Evolutionary conservation across 2,329 filamentous ascomycete genomes (phyloP).

Genomic region (Hypomyces perniciosus): DNA sequence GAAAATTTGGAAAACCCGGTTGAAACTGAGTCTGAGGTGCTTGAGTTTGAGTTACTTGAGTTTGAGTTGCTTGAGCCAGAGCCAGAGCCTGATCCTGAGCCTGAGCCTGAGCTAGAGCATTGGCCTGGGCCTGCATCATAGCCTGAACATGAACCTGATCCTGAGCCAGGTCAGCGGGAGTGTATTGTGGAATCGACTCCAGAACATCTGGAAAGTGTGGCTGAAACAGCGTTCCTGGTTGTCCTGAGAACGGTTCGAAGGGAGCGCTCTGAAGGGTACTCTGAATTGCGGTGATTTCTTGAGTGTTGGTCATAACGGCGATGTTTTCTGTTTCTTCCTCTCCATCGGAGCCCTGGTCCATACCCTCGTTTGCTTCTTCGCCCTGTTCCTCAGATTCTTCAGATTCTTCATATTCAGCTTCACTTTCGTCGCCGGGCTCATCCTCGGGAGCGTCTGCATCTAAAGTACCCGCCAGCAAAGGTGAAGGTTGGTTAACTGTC

Average conservation of each 20-base stretch:
- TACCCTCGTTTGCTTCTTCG: constrained; percentile 16
- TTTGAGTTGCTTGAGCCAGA: too few species aligned
- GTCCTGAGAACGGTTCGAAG: background rate
- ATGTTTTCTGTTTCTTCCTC: constrained; percentile 2
- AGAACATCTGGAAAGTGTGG: constrained; percentile 5
- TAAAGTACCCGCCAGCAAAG: constrained; percentile 2
- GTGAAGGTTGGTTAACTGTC: constrained; percentile 9
- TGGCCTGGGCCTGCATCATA: background rate
- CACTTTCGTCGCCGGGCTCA: constrained; percentile 2
- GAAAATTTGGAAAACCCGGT: too few species aligned
- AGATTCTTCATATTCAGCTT: constrained; percentile 12
- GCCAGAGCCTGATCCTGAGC: background rate
- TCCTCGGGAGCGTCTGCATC: constrained; percentile 1
- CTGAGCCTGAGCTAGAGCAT: background rate
- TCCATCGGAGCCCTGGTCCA: constrained; percentile 12
- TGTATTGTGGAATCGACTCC: constrained; percentile 9
- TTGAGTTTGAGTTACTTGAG: too few species aligned
- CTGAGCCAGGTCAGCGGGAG: too few species aligned
- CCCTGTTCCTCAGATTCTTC: constrained; percentile 14
- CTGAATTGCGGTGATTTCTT: constrained; percentile 5
- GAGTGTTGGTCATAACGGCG: constrained; percentile 1
- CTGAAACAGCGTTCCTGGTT: background rate
- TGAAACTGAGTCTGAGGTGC: too few species aligned
- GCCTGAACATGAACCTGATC: too few species aligned
- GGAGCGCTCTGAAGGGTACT: background rate